Conservation (phyloP, 1,284 basidiomycete species). For the Ganoderma multipileum region DNA sequence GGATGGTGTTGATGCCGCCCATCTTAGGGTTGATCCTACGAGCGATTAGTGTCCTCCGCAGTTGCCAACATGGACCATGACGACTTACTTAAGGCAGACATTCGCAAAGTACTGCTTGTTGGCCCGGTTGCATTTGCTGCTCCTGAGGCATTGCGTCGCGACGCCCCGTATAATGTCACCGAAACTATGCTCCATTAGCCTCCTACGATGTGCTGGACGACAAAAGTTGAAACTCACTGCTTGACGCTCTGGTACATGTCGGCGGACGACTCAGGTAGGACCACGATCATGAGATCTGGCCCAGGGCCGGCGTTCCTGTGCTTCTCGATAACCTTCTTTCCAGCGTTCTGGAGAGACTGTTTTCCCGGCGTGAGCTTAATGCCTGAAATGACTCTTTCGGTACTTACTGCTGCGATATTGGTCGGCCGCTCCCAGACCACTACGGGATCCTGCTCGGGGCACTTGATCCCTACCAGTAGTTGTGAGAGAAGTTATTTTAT, state of each 20-base stretch:
- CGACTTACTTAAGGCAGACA: slow-evolving; percentile 76
- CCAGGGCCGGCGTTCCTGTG: slow-evolving; percentile 36
- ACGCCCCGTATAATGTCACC: slow-evolving; percentile 52
- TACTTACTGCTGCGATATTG: slow-evolving; percentile 51
- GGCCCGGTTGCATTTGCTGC: slow-evolving; percentile 63
- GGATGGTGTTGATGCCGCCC: slow-evolving; percentile 79
- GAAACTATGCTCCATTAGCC: slow-evolving; percentile 18
- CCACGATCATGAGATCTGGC: slow-evolving; percentile 67
- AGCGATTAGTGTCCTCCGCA: slow-evolving; percentile 9
- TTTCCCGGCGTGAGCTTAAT: background rate
- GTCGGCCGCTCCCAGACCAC: slow-evolving; percentile 59
- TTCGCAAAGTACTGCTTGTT: slow-evolving; percentile 81
- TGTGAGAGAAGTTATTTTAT: background rate
- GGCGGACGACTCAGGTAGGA: slow-evolving; percentile 77
- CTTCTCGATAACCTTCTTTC: slow-evolving; percentile 49
- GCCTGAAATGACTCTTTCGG: background rate
- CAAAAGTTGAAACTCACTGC: slow-evolving; percentile 56
- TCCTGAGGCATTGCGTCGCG: slow-evolving; percentile 77
- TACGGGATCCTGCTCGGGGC: slow-evolving; percentile 49
- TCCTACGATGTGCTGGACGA: background rate
- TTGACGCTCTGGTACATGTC: slow-evolving; percentile 80
- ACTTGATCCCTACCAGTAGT: slow-evolving; percentile 54
- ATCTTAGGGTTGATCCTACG: slow-evolving; percentile 81
- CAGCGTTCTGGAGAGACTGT: slow-evolving; percentile 32
- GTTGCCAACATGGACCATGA: background rate